Evolutionary conservation across 2,329 filamentous ascomycete genomes (phyloP).

Genomic region (Sarocladiaceae sp.): DNA sequence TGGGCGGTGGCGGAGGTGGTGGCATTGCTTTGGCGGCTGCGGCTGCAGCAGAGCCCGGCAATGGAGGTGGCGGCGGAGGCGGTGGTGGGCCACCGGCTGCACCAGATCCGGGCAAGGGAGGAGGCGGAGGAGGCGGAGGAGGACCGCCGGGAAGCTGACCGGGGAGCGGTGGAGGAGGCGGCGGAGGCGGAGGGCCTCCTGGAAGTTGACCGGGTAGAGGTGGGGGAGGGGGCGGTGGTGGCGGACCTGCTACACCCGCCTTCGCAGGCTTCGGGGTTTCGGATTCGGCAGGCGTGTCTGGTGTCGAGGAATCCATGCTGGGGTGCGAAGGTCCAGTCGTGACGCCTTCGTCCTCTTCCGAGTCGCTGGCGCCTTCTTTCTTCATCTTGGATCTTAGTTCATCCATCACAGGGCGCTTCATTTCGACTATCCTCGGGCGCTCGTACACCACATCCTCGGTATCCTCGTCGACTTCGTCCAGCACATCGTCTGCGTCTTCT

Average conservation of each 20-base stretch:
- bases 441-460: constrained; percentile 61
- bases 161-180: constrained; percentile 16
- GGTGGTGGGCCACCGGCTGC: constrained; percentile 19
- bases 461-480: constrained; percentile 39
- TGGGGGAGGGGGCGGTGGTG: constrained; percentile 39
- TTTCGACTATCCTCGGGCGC: constrained; percentile 72
- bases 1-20: constrained; percentile 52
- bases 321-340: constrained; percentile 72
- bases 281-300: constrained; percentile 57
- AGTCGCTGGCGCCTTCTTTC: constrained; percentile 66
- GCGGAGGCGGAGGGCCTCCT: constrained; percentile 32
- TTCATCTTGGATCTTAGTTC: constrained; percentile 74
- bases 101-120: constrained; percentile 29
- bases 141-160: constrained; percentile 24
- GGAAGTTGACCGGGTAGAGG: constrained; percentile 40
- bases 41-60: constrained; percentile 33
- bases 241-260: constrained; percentile 24
- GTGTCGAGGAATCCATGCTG: constrained; percentile 65
- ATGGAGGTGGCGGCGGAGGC: constrained; percentile 34
- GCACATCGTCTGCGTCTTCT: constrained; percentile 36
- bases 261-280: constrained; percentile 49
- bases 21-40: constrained; percentile 20
- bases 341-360: constrained; percentile 59
- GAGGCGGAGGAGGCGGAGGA: constrained; percentile 20
- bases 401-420: constrained; percentile 62